A percentile compares a stretch with the other conserved stretches of the same genome.
phyloP scores from a whole-genome alignment of 2,329 filamentous ascomycete species.

The Phyllosticta capitalensis region DNA sequence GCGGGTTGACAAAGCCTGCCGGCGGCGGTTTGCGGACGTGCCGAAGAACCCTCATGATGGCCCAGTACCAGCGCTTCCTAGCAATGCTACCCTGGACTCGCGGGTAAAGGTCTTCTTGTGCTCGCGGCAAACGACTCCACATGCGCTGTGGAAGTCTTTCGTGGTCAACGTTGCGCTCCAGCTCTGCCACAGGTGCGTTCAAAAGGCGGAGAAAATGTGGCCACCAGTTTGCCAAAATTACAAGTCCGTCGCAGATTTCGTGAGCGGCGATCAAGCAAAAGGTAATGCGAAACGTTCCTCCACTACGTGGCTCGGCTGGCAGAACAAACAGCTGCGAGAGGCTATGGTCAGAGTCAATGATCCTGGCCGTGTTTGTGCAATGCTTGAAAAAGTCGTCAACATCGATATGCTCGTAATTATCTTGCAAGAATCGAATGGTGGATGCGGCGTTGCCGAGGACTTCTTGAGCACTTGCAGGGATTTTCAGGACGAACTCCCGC shows the following conservation, averaged over 20 bases:
- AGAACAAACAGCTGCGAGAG: conserved; percentile 33
- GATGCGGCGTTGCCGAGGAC: conserved; percentile 23
- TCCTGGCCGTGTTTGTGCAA: conserved; percentile 30
- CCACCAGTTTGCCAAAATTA: conserved; percentile 31
- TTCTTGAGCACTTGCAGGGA: conserved; percentile 19
- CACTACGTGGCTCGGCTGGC: conserved; percentile 17
- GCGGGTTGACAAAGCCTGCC: conserved; percentile 34
- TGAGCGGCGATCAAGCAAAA: conserved; percentile 35
- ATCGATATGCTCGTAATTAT: conserved; percentile 27
- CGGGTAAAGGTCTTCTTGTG: conserved; percentile 40
- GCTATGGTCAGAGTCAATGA: conserved; percentile 28
- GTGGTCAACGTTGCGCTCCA: conserved; percentile 17
- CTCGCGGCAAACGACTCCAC: conserved; percentile 26
- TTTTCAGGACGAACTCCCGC: conserved; percentile 26
- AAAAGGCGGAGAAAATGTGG: conserved; percentile 31
- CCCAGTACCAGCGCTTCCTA: conserved; percentile 39
- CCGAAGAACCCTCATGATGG: conserved; percentile 34
- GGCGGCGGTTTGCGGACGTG: conserved; percentile 32
- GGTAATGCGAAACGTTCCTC: conserved; percentile 22
- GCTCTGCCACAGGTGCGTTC: conserved; percentile 19
- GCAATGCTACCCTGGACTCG: conserved; percentile 28
- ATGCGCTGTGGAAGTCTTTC: conserved; percentile 15
- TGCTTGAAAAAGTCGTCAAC: conserved; percentile 32
- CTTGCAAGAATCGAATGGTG: conserved; percentile 30
- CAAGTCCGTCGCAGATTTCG: conserved; percentile 34